Evolutionary conservation across 2,329 filamentous ascomycete species (phyloP).

Genomic region (Colletotrichum echinochloae): DNA sequence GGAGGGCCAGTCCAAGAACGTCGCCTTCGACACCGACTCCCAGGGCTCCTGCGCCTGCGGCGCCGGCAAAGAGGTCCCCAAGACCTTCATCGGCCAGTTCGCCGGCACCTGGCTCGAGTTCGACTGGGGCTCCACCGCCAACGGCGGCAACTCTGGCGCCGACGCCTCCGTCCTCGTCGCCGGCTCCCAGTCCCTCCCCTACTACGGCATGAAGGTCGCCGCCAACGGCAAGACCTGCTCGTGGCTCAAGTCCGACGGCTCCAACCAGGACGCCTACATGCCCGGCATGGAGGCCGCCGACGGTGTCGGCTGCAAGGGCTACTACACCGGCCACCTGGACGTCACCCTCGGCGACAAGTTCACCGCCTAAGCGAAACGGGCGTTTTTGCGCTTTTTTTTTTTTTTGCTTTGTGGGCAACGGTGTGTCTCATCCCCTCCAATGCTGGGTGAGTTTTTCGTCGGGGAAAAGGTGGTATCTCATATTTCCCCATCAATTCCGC

Average conservation of each 20-base stretch:
- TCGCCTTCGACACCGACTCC: constrained; percentile 60
- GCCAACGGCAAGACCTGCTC: constrained; percentile 57
- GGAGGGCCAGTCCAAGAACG: constrained; percentile 50
- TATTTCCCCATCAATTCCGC: not conserved
- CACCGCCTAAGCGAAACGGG: not conserved
- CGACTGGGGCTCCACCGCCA: constrained; percentile 59
- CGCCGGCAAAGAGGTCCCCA: constrained; percentile 46
- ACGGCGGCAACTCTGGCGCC: constrained; percentile 62
- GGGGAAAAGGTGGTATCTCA: constrained; percentile 16
- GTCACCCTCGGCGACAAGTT: constrained; percentile 50
- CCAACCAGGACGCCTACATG: constrained; percentile 52
- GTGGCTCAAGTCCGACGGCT: constrained; percentile 51
- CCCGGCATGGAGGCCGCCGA: constrained; percentile 52
- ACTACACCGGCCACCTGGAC: constrained; percentile 45
- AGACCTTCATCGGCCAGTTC: constrained; percentile 55
- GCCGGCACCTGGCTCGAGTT: constrained; percentile 63
- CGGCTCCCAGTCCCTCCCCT: constrained; percentile 46
- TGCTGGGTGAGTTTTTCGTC: constrained; percentile 26
- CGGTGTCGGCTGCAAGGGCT: constrained; percentile 56
- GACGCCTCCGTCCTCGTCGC: constrained; percentile 64
- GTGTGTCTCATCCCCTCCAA: not conserved
- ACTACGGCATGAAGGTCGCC: constrained; percentile 54
- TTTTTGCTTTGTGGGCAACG: not conserved
- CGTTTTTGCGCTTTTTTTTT: too few relatives aligned
- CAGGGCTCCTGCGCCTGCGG: constrained; percentile 63